Evolutionary conservation across 768 basidiomycete genomes (phyloP), one percentile per base, ranked within the genome.

Genomic region (Suillus occidentalis): DNA sequence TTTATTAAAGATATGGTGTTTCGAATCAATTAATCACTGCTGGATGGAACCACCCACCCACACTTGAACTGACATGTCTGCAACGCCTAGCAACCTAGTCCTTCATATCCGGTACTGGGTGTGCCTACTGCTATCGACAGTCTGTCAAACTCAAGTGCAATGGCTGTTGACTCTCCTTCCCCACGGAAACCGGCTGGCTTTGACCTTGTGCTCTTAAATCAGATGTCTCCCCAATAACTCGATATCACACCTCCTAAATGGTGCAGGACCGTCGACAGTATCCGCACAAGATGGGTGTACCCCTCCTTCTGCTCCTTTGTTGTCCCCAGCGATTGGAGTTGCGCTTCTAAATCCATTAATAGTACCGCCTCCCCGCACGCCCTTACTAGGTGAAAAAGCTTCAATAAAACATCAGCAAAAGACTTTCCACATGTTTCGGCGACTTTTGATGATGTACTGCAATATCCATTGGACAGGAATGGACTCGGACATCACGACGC

Each of bases 391-490:
- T 36, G 52, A 39, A 12, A 63, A 47, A 10, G 25, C 25, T 28
- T 59, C 57, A 10, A 39, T 8, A 34, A 72, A 0, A 61, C 47
- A 4, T 71, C 66, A 65, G 62, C 65, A 16, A 86, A 60, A 42
- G 84, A 76, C 8, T 76, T 82, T 7, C 89, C 89, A 65, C 84
- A 75, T 2, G 76, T 77, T 70, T 88, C 84, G 0, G 84, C 87
- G 14, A 84, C 70, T 10, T 72, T 69, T 28, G 34, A 84, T 69
- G 52, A 91, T 71, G 68, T 89, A 86, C 28, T 79, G 71, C 34
- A 75, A 73, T 10, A 92, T 82, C 90, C 90, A 92, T 25, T 87
- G 82, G 25, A 62, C 49, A 13, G 72, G 71, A 61, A 83, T 69
- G 2, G 74, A 72, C 37, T 75, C 74, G 22, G 82, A 73, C 82